These are phyloP conservation scores for Blechomonas ayalai DNA, from an alignment of 208 protist genomes.

Conservation along the genomic window DNA sequence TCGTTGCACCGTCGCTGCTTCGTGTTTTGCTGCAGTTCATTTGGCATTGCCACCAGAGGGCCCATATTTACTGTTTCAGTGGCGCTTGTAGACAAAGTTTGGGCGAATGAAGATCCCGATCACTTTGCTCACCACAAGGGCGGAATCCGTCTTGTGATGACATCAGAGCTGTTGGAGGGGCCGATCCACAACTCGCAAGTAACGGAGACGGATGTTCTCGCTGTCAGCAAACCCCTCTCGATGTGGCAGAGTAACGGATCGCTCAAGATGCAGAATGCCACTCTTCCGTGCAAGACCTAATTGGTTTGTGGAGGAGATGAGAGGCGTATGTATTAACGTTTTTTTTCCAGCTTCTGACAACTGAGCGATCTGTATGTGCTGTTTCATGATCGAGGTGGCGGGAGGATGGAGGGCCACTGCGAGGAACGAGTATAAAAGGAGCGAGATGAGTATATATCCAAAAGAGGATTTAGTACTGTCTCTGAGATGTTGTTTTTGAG, in stretches of 20 bases:
- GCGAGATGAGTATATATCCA: not conserved
- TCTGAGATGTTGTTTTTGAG: too few relatives aligned
- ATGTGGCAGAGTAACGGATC: not conserved
- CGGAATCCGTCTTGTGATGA: slow-evolving; percentile 54
- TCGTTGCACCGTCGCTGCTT: slow-evolving; percentile 44
- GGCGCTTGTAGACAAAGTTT: slow-evolving; percentile 33
- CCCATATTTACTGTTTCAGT: slow-evolving; percentile 60
- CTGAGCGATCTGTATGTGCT: too few relatives aligned
- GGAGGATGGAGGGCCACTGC: too few relatives aligned
- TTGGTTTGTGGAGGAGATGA: too few relatives aligned
- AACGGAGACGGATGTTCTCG: slow-evolving; percentile 49
- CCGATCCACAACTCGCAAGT: slow-evolving; percentile 35
- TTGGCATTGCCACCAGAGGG: slow-evolving; percentile 27
- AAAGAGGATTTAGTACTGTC: too few relatives aligned
- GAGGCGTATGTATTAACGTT: too few relatives aligned
- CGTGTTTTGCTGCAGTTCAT: slow-evolving; percentile 45
- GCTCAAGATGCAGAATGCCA: not conserved
- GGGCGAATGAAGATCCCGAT: slow-evolving; percentile 33
- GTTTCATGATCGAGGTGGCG: too few relatives aligned
- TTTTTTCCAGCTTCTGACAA: too few relatives aligned
- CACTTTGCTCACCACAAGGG: slow-evolving; percentile 48
- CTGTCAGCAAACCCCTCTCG: slow-evolving; percentile 29
- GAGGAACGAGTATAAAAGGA: not conserved
- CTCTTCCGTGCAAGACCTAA: not conserved
- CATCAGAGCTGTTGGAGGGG: slow-evolving; percentile 46